phyloP scores from a whole-genome alignment of 345 rosid species.

The Viola odorata region DNA sequence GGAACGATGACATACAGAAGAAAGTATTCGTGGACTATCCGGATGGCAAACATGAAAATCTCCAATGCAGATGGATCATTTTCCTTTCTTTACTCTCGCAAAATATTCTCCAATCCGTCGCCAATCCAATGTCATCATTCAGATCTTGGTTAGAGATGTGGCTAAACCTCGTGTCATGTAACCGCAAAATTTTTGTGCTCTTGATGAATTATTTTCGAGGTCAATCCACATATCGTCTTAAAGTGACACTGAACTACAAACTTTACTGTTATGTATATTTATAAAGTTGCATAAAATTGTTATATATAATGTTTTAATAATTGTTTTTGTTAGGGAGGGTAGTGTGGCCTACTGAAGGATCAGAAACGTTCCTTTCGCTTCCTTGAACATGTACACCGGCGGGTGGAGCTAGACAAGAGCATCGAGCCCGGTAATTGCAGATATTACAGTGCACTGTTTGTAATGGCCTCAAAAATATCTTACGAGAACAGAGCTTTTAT shows the following conservation, averaged over 20 bases:
- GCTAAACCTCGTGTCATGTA: conserved; percentile 19
- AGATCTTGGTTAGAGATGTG: conserved; percentile 18
- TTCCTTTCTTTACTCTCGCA: conserved; percentile 16
- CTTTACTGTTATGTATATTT: background rate
- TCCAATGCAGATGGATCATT: conserved; percentile 15
- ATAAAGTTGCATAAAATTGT: no score
- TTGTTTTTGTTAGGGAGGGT: conserved; percentile 8
- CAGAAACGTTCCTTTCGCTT: conserved; percentile 11
- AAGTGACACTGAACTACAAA: no score
- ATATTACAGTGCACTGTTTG: conserved; percentile 19
- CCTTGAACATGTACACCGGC: conserved; percentile 18
- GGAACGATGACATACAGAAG: conserved; percentile 7
- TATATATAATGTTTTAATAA: background rate
- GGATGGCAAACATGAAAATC: conserved; percentile 11
- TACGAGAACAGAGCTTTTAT: conserved; percentile 23
- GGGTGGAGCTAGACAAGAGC: conserved; percentile 14
- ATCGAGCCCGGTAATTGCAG: conserved; percentile 15
- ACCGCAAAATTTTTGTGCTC: conserved; percentile 17
- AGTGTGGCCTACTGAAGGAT: conserved; percentile 12
- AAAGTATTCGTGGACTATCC: conserved; percentile 15
- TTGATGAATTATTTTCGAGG: conserved; percentile 16
- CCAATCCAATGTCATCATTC: conserved; percentile 4
- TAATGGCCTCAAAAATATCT: conserved; percentile 22
- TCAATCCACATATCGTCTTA: background rate
- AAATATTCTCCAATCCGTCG: conserved; percentile 13